Conservation (phyloP, 2,329 filamentous ascomycete genomes). For the Dothistroma pini region DNA sequence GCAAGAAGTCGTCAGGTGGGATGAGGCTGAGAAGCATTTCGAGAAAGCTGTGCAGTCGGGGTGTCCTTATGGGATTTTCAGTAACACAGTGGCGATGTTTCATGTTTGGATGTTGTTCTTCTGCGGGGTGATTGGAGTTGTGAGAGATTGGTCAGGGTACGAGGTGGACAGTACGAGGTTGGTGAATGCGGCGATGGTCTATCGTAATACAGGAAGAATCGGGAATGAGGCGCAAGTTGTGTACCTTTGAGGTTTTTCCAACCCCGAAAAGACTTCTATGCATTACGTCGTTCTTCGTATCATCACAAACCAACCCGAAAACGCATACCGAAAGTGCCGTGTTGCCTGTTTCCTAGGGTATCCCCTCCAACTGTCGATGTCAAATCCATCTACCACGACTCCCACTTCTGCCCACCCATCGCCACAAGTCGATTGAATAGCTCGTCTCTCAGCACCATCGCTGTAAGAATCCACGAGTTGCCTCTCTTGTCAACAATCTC, state of each 20-base stretch:
- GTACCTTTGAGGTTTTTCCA: constrained; percentile 23
- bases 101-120: constrained; percentile 50
- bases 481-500: constrained; percentile 60
- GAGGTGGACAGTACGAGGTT: constrained; percentile 42
- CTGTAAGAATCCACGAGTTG: constrained; percentile 61
- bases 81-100: constrained; percentile 46
- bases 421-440: constrained; percentile 75
- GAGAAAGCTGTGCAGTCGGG: constrained; percentile 56
- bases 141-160: constrained; percentile 36
- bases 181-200: constrained; percentile 59
- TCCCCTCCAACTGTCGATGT: constrained; percentile 3
- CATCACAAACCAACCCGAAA: not conserved
- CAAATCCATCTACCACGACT: constrained; percentile 57
- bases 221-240: constrained; percentile 45
- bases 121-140: constrained; percentile 42
- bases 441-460: constrained; percentile 68
- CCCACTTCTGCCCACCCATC: constrained; percentile 80
- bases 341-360: constrained; percentile 3
- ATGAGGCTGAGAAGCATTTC: constrained; percentile 67
- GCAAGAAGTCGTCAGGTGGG: constrained; percentile 67
- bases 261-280: not conserved
- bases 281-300: not conserved
- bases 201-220: constrained; percentile 47
- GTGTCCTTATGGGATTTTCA: constrained; percentile 35
- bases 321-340: constrained; percentile 14